Evolutionary conservation across 306 rosid species (phyloP).

Genomic region (cucumber (Cucumis sativus)): DNA sequence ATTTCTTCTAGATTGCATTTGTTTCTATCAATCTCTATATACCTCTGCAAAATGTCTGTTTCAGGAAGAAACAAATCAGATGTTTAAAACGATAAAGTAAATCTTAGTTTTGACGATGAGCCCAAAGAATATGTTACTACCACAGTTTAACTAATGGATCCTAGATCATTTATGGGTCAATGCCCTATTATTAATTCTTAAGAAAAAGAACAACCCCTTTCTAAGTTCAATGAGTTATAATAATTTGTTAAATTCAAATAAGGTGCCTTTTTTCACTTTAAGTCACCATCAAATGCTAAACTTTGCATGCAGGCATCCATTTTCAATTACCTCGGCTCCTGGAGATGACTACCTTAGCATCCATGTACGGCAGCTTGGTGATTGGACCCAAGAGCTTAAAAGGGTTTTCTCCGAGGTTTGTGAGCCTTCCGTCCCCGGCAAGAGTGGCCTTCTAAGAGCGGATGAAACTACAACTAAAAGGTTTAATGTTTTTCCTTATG

Average conservation of each 20-base stretch:
- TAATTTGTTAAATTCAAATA: background rate
- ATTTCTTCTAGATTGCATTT: background rate
- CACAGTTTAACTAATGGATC: constrained; percentile 1
- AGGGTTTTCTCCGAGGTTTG: constrained; percentile 87
- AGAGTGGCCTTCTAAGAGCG: constrained; percentile 95
- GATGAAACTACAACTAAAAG: constrained; percentile 87
- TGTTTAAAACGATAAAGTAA: background rate
- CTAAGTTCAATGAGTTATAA: background rate
- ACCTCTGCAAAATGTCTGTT: background rate
- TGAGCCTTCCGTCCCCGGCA: constrained; percentile 82
- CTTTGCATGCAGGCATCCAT: constrained; percentile 73
- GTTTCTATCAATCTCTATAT: background rate
- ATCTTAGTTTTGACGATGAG: background rate
- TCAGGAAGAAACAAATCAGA: background rate
- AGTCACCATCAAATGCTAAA: background rate
- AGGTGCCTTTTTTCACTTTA: background rate
- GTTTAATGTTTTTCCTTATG: constrained; percentile 18
- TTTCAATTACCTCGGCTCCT: constrained; percentile 97
- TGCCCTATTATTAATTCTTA: background rate
- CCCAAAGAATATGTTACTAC: background rate
- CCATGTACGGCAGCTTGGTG: constrained; percentile 97
- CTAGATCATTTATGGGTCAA: background rate
- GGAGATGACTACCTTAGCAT: constrained; percentile 90
- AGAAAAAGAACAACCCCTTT: background rate
- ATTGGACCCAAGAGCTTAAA: constrained; percentile 97